Percentiles rank a stretch among this genome's conserved stretches.
phyloP scores from a whole-genome alignment of 2,329 filamentous ascomycete genomes.

The Cordyceps sp. region DNA sequence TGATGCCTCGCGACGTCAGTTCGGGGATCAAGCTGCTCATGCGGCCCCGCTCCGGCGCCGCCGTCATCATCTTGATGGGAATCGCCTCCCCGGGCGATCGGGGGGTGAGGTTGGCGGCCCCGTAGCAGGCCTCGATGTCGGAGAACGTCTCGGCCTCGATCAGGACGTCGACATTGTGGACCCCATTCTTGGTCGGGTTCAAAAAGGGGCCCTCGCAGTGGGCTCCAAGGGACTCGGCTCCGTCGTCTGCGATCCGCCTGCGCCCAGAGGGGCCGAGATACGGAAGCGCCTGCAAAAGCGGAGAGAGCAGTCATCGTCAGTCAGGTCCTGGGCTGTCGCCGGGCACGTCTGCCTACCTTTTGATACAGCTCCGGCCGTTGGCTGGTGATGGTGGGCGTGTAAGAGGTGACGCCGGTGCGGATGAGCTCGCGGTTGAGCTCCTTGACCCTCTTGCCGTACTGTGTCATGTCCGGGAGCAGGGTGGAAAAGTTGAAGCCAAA shows the following conservation, averaged over 20 bases:
- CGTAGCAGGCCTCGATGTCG: constrained; percentile 59
- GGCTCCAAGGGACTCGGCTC: constrained; percentile 75
- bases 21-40: constrained; percentile 54
- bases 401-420: constrained; percentile 72
- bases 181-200: constrained; percentile 66
- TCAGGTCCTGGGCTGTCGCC: background rate
- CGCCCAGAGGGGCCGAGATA: constrained; percentile 57
- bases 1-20: constrained; percentile 47
- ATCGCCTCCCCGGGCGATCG: constrained; percentile 16
- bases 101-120: constrained; percentile 44
- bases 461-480: constrained; percentile 47
- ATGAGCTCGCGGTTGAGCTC: constrained; percentile 57
- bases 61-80: constrained; percentile 64
- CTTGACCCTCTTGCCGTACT: constrained; percentile 57
- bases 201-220: constrained; percentile 89
- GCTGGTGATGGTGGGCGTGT: constrained; percentile 72
- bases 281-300: constrained; percentile 40
- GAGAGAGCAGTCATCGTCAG: background rate
- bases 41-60: constrained; percentile 63
- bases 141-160: constrained; percentile 43
- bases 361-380: constrained; percentile 71
- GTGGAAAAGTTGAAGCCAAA: constrained; percentile 88
- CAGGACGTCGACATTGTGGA: constrained; percentile 63
- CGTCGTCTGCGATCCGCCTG: constrained; percentile 42
- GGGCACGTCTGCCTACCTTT: constrained; percentile 23